These are phyloP conservation scores for Kluyveromyces nonfermentans DNA, from an alignment of 805 yeast genomes.

Conservation along the genomic window DNA sequence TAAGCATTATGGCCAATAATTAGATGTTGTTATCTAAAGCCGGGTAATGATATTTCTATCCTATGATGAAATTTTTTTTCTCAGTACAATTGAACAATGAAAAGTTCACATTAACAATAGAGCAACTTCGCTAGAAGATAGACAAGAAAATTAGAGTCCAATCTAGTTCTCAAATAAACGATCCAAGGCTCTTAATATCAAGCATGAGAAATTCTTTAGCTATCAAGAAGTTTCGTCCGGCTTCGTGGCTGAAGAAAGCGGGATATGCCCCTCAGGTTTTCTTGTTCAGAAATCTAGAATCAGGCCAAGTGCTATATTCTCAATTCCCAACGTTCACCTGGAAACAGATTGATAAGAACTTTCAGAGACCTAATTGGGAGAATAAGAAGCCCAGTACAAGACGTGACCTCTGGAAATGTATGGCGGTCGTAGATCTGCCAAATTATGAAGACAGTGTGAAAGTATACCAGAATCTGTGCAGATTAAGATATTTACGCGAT, in stretches of 20 bases:
- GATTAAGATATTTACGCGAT: constrained; percentile 68
- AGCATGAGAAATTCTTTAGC: constrained; percentile 6
- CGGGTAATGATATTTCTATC: neutral
- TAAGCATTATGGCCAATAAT: neutral
- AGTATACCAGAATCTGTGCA: constrained; percentile 65
- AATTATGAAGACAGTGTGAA: constrained; percentile 55
- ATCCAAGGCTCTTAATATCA: neutral
- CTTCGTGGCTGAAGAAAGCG: constrained; percentile 48
- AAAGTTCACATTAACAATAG: no score
- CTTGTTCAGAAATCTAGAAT: constrained; percentile 73
- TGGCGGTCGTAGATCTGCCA: constrained; percentile 71
- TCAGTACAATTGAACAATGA: neutral
- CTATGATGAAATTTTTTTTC: neutral
- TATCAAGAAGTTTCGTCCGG: constrained; percentile 41
- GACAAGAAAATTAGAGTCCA: no score
- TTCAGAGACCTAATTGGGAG: constrained; percentile 81
- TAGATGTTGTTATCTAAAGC: neutral
- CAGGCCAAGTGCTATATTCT: constrained; percentile 84
- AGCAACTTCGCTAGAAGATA: no score
- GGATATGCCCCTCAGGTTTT: constrained; percentile 76
- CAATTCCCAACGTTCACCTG: constrained; percentile 55
- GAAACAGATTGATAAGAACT: constrained; percentile 47
- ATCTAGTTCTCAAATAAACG: neutral
- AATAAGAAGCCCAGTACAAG: constrained; percentile 73
- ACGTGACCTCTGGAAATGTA: constrained; percentile 81